These are phyloP conservation scores for Plasmodium yoelii DNA, from an alignment of 169 alveolate genomes.

Conservation along the genomic window DNA sequence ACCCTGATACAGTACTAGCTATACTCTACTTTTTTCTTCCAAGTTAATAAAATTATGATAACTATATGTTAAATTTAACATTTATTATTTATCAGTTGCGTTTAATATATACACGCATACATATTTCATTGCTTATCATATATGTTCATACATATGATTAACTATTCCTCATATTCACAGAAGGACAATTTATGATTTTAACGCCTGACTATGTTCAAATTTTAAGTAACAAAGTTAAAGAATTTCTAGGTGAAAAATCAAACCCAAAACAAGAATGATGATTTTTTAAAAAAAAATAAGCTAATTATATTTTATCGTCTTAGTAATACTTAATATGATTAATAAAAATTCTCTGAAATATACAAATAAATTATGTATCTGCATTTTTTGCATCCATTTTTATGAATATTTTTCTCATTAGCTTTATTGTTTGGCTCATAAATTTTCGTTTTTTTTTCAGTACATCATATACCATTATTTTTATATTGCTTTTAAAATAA, in stretches of 20 bases:
- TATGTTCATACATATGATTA: background rate
- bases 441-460: too few relatives aligned
- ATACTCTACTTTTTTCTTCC: slow-evolving; percentile 51
- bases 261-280: background rate
- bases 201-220: slow-evolving; percentile 11
- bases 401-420: too few relatives aligned
- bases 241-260: slow-evolving; percentile 30
- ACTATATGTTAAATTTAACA: background rate
- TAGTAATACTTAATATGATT: too few relatives aligned
- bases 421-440: too few relatives aligned
- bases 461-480: background rate
- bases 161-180: slow-evolving; percentile 3
- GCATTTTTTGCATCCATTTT: too few relatives aligned
- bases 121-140: background rate
- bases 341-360: too few relatives aligned
- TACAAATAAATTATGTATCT: too few relatives aligned
- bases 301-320: too few relatives aligned
- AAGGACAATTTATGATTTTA: slow-evolving; percentile 37
- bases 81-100: background rate
- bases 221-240: slow-evolving; percentile 10
- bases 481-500: background rate
- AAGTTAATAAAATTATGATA: slow-evolving; percentile 19
- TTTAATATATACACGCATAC: background rate
- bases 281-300: background rate
- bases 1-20: slow-evolving; percentile 51